phyloP scores from a whole-genome alignment of 192 early-diverging fungal species.

The Dissophora globulifera region DNA sequence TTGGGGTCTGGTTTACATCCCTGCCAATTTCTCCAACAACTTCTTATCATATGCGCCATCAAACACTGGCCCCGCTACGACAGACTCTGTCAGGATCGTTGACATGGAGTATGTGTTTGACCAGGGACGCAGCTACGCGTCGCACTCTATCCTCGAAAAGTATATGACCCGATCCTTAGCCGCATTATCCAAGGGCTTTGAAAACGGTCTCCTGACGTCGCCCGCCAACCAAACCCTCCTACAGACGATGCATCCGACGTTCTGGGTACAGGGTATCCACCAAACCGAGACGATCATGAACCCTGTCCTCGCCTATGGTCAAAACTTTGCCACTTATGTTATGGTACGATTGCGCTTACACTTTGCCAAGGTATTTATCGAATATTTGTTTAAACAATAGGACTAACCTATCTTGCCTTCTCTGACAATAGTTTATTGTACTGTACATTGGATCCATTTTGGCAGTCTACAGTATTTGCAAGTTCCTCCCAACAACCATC shows the following conservation, averaged over 20 bases:
- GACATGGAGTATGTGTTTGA: conserved; percentile 49
- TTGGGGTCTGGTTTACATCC: conserved; percentile 45
- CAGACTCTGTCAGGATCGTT: conserved; percentile 19
- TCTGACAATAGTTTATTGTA: conserved; percentile 39
- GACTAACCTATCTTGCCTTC: too few relatives aligned
- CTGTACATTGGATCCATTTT: conserved; percentile 45
- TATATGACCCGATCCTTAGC: conserved; percentile 33
- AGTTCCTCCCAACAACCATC: conserved; percentile 48
- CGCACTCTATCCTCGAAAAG: conserved; percentile 51
- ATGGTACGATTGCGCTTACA: conserved; percentile 37
- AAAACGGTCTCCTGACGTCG: conserved; percentile 28
- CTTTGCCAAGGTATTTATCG: too few relatives aligned
- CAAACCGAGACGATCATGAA: conserved; percentile 35
- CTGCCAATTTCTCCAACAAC: conserved; percentile 53
- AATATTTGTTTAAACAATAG: too few relatives aligned
- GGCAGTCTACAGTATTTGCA: conserved; percentile 43
- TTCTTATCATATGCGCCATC: conserved; percentile 43
- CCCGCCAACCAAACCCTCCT: conserved; percentile 50
- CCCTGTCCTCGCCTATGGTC: conserved; percentile 46
- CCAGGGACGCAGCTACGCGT: conserved; percentile 42
- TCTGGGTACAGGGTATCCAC: conserved; percentile 42
- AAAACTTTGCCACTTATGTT: conserved; percentile 50
- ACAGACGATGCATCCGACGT: conserved; percentile 28
- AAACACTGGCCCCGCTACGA: conserved; percentile 30
- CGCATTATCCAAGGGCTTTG: conserved; percentile 18